Evolutionary conservation across 2,329 filamentous ascomycete species (phyloP).

Genomic region (Pseudogymnoascus sp.): DNA sequence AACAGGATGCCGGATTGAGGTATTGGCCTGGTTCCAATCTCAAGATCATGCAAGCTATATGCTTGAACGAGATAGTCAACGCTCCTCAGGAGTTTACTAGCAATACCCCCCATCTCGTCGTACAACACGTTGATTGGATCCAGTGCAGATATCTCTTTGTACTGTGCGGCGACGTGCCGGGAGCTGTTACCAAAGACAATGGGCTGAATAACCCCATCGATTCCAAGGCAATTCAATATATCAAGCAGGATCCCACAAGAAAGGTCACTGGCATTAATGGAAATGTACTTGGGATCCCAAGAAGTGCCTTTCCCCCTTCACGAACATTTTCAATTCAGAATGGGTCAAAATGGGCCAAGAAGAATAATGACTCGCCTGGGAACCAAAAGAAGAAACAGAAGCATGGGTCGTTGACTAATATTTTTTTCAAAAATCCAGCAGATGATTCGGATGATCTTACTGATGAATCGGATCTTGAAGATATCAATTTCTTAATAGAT

Average conservation of each 20-base stretch:
- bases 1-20: neutral
- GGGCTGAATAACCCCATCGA: neutral
- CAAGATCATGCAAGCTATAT: slow-evolving; percentile 51
- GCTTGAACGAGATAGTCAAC: slow-evolving; percentile 82
- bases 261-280: slow-evolving; percentile 20
- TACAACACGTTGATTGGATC: slow-evolving; percentile 74
- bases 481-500: slow-evolving; percentile 4
- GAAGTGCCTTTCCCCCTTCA: slow-evolving; percentile 19
- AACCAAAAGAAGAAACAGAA: slow-evolving; percentile 17
- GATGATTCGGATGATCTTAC: neutral
- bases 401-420: slow-evolving; percentile 1
- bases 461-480: slow-evolving; percentile 4
- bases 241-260: slow-evolving; percentile 17
- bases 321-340: slow-evolving; percentile 4
- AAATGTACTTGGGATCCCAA: slow-evolving; percentile 2
- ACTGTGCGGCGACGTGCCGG: neutral
- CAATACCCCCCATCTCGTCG: slow-evolving; percentile 57
- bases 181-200: neutral
- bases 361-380: neutral
- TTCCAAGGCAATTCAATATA: neutral
- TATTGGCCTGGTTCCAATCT: slow-evolving; percentile 63
- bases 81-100: slow-evolving; percentile 53
- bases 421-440: neutral
- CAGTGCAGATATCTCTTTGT: slow-evolving; percentile 82
- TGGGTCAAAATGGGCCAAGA: slow-evolving; percentile 8